Base-by-base conservation (phyloP, 2,329 filamentous ascomycete genomes). In the Trichoderma guizhouense region DNA sequence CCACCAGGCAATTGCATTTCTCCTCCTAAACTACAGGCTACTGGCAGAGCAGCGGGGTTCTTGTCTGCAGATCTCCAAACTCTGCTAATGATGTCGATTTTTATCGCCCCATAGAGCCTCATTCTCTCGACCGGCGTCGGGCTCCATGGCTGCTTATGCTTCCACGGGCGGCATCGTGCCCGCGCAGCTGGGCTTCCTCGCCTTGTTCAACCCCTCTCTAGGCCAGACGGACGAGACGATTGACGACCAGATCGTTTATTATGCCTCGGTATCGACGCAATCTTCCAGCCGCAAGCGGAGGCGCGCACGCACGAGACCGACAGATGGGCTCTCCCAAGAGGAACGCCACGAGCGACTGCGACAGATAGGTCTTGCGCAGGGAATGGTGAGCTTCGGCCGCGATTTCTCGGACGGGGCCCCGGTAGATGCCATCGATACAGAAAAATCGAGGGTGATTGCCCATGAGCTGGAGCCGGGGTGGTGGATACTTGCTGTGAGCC, bases 291-390 rank as follows among this genome's bases (percentile, higher is more conserved):
- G 80, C 64, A 83, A 82, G 71, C 82, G 82, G 32, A 80, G 84
- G 75, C 81, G 85, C 76, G 81, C 82, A 8, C 81, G 81, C 34
- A 80, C 81, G 32, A 81, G 82, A 21, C 83, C 84, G 1, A 84
- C 81, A 14, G 83, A 84, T 36, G 79, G 80, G 67, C 74, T 87
- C 32, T 86, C 86, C 2, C 82, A 88, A 63, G 90, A 93, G 75
- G 90, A 94, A 78, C 89, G 90, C 78, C 96, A 98, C 81, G 93
- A 97, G 83, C 92, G 91, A 76, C 85, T 98, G 77, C 89, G 96
- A 75, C 95, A 98, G 85, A 94, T 99, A 79, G 96, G 96, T 47
- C 89, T 99, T 74, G 96, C 96, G 53, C 96, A 99, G 84, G 96
- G 95, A 79, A 97, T 98, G 92, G 92, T 97, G 72, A 93, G 91